phyloP scores from a whole-genome alignment of 2,329 filamentous ascomycete genomes.

The Lecanoromycetidae sp. region DNA sequence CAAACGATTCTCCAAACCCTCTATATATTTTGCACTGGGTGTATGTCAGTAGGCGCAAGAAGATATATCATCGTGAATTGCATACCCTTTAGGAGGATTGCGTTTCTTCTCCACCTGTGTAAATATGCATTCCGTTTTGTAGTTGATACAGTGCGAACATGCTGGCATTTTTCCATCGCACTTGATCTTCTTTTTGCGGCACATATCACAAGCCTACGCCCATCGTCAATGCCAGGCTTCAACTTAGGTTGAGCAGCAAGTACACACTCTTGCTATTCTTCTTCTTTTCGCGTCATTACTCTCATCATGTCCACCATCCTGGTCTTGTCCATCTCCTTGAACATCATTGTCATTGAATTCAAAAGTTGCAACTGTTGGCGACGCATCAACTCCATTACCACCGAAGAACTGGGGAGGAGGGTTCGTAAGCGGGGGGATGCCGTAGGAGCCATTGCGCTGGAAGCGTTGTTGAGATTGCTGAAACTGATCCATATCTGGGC shows the following conservation, averaged over 20 bases:
- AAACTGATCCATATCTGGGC: slow-evolving; percentile 12
- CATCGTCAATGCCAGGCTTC: neutral
- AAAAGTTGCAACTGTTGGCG: slow-evolving; percentile 44
- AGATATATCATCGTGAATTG: neutral
- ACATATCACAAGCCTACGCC: slow-evolving; percentile 84
- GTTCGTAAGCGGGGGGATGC: slow-evolving; percentile 43
- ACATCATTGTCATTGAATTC: slow-evolving; percentile 21
- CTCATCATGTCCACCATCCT: slow-evolving; percentile 34
- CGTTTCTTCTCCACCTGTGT: slow-evolving; percentile 98
- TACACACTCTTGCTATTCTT: slow-evolving; percentile 69
- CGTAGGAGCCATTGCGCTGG: slow-evolving; percentile 24
- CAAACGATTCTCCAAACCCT: slow-evolving; percentile 85
- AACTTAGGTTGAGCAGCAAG: neutral
- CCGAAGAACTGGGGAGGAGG: slow-evolving; percentile 60
- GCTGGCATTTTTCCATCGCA: slow-evolving; percentile 92
- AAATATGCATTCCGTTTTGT: slow-evolving; percentile 95
- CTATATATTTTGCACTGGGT: slow-evolving; percentile 84
- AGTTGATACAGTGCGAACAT: slow-evolving; percentile 92
- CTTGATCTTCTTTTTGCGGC: slow-evolving; percentile 87
- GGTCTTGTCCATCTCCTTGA: slow-evolving; percentile 28
- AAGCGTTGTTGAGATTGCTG: slow-evolving; percentile 9
- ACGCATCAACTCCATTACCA: slow-evolving; percentile 47
- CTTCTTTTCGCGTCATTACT: slow-evolving; percentile 75
- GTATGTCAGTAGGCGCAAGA: slow-evolving; percentile 19
- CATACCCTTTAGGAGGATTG: slow-evolving; percentile 88